These are phyloP conservation scores for Pichia gijzeniarum DNA, from an alignment of 805 yeast genomes.

Conservation along the genomic window DNA sequence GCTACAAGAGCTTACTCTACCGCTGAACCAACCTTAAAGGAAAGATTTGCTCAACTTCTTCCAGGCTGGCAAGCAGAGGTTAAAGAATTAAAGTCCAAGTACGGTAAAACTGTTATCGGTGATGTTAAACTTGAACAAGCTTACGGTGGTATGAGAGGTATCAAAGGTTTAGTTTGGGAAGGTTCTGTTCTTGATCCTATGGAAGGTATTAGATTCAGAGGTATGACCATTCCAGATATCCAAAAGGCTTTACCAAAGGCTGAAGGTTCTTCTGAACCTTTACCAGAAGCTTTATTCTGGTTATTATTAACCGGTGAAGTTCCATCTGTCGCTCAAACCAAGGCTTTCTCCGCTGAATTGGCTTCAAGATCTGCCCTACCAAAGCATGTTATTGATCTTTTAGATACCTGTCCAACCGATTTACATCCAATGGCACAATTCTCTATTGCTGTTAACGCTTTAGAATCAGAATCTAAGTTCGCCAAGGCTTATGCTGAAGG, in stretches of 20 bases:
- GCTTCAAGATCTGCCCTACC: slow-evolving; percentile 76
- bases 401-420: slow-evolving; percentile 67
- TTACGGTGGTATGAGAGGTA: slow-evolving; percentile 89
- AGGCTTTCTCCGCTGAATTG: slow-evolving; percentile 65
- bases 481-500: slow-evolving; percentile 83
- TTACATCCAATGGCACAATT: slow-evolving; percentile 90
- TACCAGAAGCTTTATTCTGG: slow-evolving; percentile 83
- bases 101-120: slow-evolving; percentile 78
- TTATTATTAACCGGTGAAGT: slow-evolving; percentile 75
- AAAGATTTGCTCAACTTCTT: slow-evolving; percentile 85
- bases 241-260: slow-evolving; percentile 71
- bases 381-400: slow-evolving; percentile 64
- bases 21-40: slow-evolving; percentile 65
- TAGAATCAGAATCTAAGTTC: slow-evolving; percentile 76
- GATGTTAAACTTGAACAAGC: slow-evolving; percentile 74
- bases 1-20: slow-evolving; percentile 34
- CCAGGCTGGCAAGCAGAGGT: slow-evolving; percentile 92
- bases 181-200: slow-evolving; percentile 80
- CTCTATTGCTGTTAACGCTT: slow-evolving; percentile 74
- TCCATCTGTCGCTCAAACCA: slow-evolving; percentile 66
- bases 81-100: slow-evolving; percentile 80
- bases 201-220: slow-evolving; percentile 85
- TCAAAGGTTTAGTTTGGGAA: slow-evolving; percentile 82
- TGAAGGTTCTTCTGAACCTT: slow-evolving; percentile 55
- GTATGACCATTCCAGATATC: slow-evolving; percentile 74